Evolutionary conservation across 228 moss, liverwort and hornwort species (phyloP), one percentile per base, ranked within the genome.

Genomic region (Sphagnum magellanicum): DNA sequence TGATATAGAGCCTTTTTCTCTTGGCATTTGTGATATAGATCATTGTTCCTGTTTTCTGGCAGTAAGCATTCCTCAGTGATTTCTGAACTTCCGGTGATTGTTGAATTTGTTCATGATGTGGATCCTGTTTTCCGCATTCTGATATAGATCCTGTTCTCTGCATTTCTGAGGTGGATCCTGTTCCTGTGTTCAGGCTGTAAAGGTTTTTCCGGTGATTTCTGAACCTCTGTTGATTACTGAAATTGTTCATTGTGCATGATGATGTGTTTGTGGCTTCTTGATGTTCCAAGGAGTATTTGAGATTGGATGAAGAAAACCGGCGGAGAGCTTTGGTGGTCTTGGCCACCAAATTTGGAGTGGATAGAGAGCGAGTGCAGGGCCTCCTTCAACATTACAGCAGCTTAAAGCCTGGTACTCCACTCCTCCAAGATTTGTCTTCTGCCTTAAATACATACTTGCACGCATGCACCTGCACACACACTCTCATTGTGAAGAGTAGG

Each of bases 341-440:
- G 48, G 88, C 88, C 51, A 76, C 93, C 17, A 86, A 93, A 68
- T 93, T 97, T 79, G 96, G 96, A 66, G 91, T 93, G 48, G 91
- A 97, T 68, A 88, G 88, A 71, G 80, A 88, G 69, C 86, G 93
- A 62, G 80, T 93, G 15, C 83, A 79, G 17, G 81, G 86, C 60
- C 93, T 97, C 72, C 84, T 93, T 55, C 83, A 88, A 65, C 93
- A 97, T 67, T 97, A 97, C 58, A 70, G 79, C 77, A 82, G 66
- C 76, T 83, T 97, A 72, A 79, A 80, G 17, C 66, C 76, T 75
- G 80, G 81, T 84, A 77, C 9, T 32, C 32, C 32, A 32, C 32
- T 32, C 32, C 32, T 32, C 32, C 32, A 32, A 32, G 32, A 32
- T 32, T 32, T 32, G 32, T 32, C 32, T 32, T 32, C 32, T 32